These are phyloP conservation scores for Teratosphaeriaceae sp. DNA, from an alignment of 2,329 filamentous ascomycete genomes.

Conservation along the genomic window DNA sequence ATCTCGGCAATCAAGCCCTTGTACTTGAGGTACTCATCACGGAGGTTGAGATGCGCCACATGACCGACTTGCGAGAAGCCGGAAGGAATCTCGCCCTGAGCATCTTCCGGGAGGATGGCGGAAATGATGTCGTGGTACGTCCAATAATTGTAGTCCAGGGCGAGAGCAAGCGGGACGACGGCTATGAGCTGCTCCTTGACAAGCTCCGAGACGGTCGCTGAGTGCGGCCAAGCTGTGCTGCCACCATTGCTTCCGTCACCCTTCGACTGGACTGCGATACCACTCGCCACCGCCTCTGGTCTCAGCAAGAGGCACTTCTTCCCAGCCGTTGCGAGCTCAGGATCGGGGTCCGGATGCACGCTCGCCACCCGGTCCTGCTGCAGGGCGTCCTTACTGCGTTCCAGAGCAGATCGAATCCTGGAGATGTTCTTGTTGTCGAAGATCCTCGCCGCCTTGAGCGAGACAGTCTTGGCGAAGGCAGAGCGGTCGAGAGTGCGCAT, in stretches of 20 bases:
- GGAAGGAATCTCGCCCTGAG: slow-evolving; percentile 72
- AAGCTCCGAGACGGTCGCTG: slow-evolving; percentile 59
- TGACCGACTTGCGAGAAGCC: slow-evolving; percentile 89
- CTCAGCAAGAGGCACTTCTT: slow-evolving; percentile 41
- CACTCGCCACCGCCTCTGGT: slow-evolving; percentile 37
- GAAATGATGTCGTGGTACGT: slow-evolving; percentile 77
- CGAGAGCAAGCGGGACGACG: slow-evolving; percentile 67
- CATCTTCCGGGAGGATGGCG: slow-evolving; percentile 71
- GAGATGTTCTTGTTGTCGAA: slow-evolving; percentile 69
- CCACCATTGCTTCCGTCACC: background rate
- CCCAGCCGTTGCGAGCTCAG: slow-evolving; percentile 41
- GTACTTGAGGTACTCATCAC: slow-evolving; percentile 75
- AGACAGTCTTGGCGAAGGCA: slow-evolving; percentile 71
- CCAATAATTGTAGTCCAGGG: slow-evolving; percentile 81
- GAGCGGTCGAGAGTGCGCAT: slow-evolving; percentile 75
- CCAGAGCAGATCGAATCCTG: slow-evolving; percentile 60
- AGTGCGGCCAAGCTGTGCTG: slow-evolving; percentile 60
- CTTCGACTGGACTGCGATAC: slow-evolving; percentile 37
- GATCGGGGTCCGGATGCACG: slow-evolving; percentile 57
- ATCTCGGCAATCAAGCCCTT: slow-evolving; percentile 80
- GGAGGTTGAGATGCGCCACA: slow-evolving; percentile 87
- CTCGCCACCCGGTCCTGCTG: slow-evolving; percentile 55
- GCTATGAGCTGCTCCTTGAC: slow-evolving; percentile 61
- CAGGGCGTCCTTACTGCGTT: slow-evolving; percentile 60
- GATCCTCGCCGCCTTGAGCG: slow-evolving; percentile 71